These are phyloP conservation scores for Aspergillus amoenus DNA, from an alignment of 2,329 filamentous ascomycete species.

Conservation along the genomic window DNA sequence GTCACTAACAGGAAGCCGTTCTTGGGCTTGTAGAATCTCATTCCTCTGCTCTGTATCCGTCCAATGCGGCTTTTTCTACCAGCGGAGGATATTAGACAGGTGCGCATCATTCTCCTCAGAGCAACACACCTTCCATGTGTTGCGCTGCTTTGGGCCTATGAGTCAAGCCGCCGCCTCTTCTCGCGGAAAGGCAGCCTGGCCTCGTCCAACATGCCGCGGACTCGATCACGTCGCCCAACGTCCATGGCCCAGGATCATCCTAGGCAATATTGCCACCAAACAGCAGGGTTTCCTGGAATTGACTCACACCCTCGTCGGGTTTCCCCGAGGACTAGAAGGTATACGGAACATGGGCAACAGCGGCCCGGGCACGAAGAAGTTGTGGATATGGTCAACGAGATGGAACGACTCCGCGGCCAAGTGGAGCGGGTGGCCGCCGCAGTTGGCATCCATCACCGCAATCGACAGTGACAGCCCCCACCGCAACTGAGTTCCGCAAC, in stretches of 20 bases:
- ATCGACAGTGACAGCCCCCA: slow-evolving; percentile 9
- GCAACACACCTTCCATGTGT: slow-evolving; percentile 60
- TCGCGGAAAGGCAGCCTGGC: slow-evolving; percentile 24
- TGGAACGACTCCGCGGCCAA: slow-evolving; percentile 36
- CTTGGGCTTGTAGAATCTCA: slow-evolving; percentile 52
- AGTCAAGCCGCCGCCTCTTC: slow-evolving; percentile 34
- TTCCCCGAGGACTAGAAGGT: slow-evolving; percentile 19
- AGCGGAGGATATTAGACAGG: slow-evolving; percentile 53
- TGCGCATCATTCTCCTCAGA: slow-evolving; percentile 59
- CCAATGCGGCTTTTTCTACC: slow-evolving; percentile 58
- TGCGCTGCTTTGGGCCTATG: slow-evolving; percentile 58
- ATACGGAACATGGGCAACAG: slow-evolving; percentile 20
- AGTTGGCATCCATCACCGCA: slow-evolving; percentile 25
- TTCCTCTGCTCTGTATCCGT: slow-evolving; percentile 56
- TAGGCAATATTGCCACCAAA: slow-evolving; percentile 24
- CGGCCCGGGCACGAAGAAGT: slow-evolving; percentile 26
- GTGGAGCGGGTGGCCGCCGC: slow-evolving; percentile 34
- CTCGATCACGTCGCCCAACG: slow-evolving; percentile 16
- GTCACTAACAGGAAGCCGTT: slow-evolving; percentile 9
- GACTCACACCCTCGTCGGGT: slow-evolving; percentile 23
- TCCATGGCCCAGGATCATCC: slow-evolving; percentile 21
- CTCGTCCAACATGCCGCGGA: slow-evolving; percentile 23
- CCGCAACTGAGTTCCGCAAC: background rate
- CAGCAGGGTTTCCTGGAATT: slow-evolving; percentile 23
- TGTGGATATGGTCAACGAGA: slow-evolving; percentile 34